phyloP scores from a whole-genome alignment of 805 yeast genomes.

The Jamesozyma spencerorum region DNA sequence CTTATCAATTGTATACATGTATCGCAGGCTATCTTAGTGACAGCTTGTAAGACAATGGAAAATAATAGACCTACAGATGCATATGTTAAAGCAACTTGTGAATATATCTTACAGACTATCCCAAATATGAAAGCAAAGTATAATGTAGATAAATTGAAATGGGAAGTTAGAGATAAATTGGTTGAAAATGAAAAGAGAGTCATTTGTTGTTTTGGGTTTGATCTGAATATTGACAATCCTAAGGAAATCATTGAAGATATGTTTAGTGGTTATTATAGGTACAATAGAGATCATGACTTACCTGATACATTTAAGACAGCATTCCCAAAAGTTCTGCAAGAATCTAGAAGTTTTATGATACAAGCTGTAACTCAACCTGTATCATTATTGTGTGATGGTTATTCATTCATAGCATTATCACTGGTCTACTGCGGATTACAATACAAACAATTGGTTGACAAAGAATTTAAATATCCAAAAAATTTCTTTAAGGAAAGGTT shows the following conservation, averaged over 20 bases:
- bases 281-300: constrained; percentile 23
- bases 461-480: constrained; percentile 23
- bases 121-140: constrained; percentile 15
- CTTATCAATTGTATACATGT: constrained; percentile 25
- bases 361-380: constrained; percentile 32
- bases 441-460: constrained; percentile 22
- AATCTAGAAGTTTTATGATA: constrained; percentile 27
- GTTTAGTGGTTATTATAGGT: constrained; percentile 27
- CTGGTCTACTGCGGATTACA: constrained; percentile 27
- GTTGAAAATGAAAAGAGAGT: constrained; percentile 27
- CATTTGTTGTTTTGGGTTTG: constrained; percentile 28
- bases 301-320: constrained; percentile 21
- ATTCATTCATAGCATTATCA: constrained; percentile 23
- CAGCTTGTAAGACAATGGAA: constrained; percentile 31
- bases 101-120: constrained; percentile 19
- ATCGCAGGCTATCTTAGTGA: constrained; percentile 29
- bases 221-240: constrained; percentile 28
- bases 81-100: constrained; percentile 28
- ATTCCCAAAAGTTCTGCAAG: constrained; percentile 28
- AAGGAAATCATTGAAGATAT: constrained; percentile 29
- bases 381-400: constrained; percentile 28
- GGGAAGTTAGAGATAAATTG: constrained; percentile 30
- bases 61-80: constrained; percentile 31
- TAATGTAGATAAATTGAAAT: constrained; percentile 29
- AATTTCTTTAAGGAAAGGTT: constrained; percentile 27